Conservation (phyloP, 306 rosid species). For the Citrullus amarus region DNA sequence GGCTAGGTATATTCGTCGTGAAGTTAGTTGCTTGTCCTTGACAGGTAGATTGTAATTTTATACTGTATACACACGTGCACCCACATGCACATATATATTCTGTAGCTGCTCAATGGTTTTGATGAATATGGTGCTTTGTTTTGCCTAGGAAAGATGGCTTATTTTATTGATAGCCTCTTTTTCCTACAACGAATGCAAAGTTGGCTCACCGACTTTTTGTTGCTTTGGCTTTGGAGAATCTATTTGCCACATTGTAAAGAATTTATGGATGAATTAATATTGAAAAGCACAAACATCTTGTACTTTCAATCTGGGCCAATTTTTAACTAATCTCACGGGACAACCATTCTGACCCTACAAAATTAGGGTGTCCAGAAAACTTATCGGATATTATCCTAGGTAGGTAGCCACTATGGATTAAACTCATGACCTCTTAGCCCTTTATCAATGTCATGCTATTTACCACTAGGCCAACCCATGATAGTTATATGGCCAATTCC, state of each 20-base stretch:
- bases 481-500: too few relatives aligned
- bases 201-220: neutral
- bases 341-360: too few relatives aligned
- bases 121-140: neutral
- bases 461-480: too few relatives aligned
- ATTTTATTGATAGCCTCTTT: neutral
- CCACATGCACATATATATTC: neutral
- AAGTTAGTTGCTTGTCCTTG: constrained; percentile 70
- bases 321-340: too few relatives aligned
- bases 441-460: too few relatives aligned
- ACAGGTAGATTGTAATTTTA: constrained; percentile 39
- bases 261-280: neutral
- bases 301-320: neutral
- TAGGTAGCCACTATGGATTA: too few relatives aligned
- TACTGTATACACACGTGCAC: neutral
- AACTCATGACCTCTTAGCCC: too few relatives aligned
- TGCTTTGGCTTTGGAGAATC: neutral
- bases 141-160: neutral
- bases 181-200: neutral
- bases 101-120: neutral
- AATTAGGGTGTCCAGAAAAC: too few relatives aligned
- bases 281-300: neutral
- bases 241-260: neutral
- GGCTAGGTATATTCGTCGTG: constrained; percentile 74
- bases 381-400: too few relatives aligned